Base-by-base conservation (phyloP, 495 filamentous ascomycete species). In the Monascus purpureus region DNA sequence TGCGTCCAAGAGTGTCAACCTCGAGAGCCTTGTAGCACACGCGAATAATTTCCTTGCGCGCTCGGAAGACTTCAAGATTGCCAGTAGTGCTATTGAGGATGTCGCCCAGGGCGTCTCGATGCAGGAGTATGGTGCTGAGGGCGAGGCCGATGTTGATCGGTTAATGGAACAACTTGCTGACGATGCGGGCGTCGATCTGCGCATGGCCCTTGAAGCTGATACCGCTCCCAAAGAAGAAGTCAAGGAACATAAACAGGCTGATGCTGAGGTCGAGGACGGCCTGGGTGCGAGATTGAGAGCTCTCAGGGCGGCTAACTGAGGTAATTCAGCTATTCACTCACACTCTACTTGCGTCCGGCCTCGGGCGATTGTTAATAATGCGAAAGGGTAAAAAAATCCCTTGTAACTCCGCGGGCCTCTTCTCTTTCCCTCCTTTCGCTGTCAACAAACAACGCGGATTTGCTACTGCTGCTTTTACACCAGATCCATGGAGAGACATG, bases 111-210 rank as follows among this genome's bases (percentile, higher is more conserved):
- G 61, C 4, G 37, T 65, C 3, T 59, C 55, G 19, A 58, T 61
- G 55, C 59, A 60, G 43, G 61, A 65, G 41, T 57, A 60, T 31
- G 61, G 61, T 19, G 59, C 61, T 2, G 61, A 65, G 47, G 61
- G 59, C 4, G 55, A 63, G 35, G 35, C 52, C 1, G 61, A 65
- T 15, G 61, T 65, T 25, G 61, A 65, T 42, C 54, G 53, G 22
- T 33, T 65, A 36, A 63, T 65, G 59, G 59, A 63, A 32, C 59
- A 65, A 36, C 46, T 65, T 40, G 61, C 61, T 7, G 61, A 65
- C 42, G 55, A 63, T 45, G 61, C 61, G 2, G 61, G 61, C 8
- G 53, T 65, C 2, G 59, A 65, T 41, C 45, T 61, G 52, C 46
- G 61, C 17, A 32, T 56, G 40, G 52, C 53, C 20, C 29, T 65